These are phyloP conservation scores for Apiospora arundinis DNA, from an alignment of 2,329 filamentous ascomycete genomes.

Conservation along the genomic window DNA sequence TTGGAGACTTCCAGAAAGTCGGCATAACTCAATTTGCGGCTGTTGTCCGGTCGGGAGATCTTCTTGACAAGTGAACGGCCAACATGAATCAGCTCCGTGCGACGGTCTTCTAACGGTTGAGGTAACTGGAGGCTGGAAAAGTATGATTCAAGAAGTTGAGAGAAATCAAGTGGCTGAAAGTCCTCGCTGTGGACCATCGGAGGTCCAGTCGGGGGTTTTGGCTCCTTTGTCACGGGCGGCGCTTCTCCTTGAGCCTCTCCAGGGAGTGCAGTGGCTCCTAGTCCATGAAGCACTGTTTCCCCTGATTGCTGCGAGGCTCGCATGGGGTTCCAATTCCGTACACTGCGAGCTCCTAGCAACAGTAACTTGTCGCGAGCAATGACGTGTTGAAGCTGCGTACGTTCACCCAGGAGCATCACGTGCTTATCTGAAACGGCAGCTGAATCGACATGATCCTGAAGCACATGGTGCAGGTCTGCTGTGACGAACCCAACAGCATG, in stretches of 20 bases:
- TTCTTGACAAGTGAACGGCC: constrained; percentile 3
- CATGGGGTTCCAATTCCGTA: constrained; percentile 36
- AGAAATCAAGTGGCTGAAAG: not conserved
- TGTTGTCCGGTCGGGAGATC: not conserved
- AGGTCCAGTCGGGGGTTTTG: not conserved
- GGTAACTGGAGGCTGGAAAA: not conserved
- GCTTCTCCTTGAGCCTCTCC: constrained; percentile 28
- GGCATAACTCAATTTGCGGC: not conserved
- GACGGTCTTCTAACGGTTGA: not conserved
- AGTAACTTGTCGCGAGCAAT: constrained; percentile 37
- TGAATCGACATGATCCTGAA: constrained; percentile 29
- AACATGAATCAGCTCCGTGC: not conserved
- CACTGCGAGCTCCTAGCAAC: constrained; percentile 36
- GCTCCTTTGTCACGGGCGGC: not conserved
- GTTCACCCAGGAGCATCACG: constrained; percentile 40
- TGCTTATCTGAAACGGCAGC: constrained; percentile 35
- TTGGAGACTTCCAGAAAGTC: not conserved
- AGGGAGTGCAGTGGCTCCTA: constrained; percentile 32
- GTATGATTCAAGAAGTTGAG: not conserved
- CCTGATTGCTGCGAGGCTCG: constrained; percentile 23
- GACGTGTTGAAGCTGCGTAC: constrained; percentile 35
- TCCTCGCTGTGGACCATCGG: not conserved
- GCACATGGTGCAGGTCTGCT: constrained; percentile 32
- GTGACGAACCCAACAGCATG: constrained; percentile 36
- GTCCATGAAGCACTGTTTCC: constrained; percentile 10